phyloP scores from a whole-genome alignment of 371 early-diverging fungal species.

The Mucor irregularis region DNA sequence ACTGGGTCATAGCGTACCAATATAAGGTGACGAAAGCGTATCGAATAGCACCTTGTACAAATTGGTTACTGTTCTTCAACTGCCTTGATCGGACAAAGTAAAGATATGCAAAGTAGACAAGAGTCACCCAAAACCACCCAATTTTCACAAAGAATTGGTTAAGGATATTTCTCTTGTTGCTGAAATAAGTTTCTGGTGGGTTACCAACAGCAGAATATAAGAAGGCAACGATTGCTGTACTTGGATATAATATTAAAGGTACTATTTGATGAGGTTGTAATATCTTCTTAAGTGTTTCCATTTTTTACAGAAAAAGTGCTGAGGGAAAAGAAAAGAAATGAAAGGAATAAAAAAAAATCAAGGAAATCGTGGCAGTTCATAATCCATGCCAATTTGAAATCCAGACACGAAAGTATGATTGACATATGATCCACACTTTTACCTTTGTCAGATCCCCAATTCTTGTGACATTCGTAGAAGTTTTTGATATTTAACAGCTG shows the following conservation, averaged over 20 bases:
- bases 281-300: constrained; percentile 12
- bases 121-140: constrained; percentile 84
- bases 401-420: neutral
- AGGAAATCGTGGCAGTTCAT: neutral
- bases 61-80: constrained; percentile 17
- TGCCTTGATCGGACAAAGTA: constrained; percentile 17
- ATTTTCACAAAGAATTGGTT: constrained; percentile 79
- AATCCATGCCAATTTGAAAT: neutral
- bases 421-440: neutral
- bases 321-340: neutral
- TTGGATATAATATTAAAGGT: constrained; percentile 22
- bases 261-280: constrained; percentile 40
- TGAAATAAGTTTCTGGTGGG: constrained; percentile 51
- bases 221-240: constrained; percentile 31
- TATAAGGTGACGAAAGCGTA: constrained; percentile 73
- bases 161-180: constrained; percentile 74
- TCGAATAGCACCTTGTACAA: constrained; percentile 42
- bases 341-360: neutral
- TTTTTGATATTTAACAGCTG: too few species aligned
- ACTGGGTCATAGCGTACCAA: constrained; percentile 84
- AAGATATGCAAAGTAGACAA: constrained; percentile 52
- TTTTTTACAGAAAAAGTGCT: neutral
- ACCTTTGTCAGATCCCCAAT: too few species aligned
- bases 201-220: constrained; percentile 28
- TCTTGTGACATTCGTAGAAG: too few species aligned